A percentile compares a stretch with the other conserved stretches of the same genome.
Conservation (phyloP, 2,329 filamentous ascomycete genomes). For the Daldinia sp. region DNA sequence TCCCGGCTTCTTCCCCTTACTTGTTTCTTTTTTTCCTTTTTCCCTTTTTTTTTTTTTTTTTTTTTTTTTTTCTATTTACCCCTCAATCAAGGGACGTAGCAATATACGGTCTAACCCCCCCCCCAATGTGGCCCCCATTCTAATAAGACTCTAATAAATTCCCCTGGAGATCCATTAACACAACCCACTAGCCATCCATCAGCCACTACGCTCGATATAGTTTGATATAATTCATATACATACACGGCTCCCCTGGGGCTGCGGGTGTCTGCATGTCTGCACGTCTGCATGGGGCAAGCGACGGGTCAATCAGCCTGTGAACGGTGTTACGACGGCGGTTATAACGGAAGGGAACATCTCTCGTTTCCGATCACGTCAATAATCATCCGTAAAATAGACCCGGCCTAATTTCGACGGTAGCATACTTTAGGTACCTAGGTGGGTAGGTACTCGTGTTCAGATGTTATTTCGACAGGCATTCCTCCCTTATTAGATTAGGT, state of each 20-base stretch:
- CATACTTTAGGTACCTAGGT: too few relatives aligned
- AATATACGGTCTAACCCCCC: background rate
- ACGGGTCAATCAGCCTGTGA: constrained; percentile 34
- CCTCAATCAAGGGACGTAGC: constrained; percentile 8
- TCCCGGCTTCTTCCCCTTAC: too few relatives aligned
- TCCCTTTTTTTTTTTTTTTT: background rate
- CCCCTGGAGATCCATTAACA: constrained; percentile 35
- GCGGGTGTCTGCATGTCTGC: constrained; percentile 24
- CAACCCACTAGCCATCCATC: constrained; percentile 6
- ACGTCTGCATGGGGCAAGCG: constrained; percentile 22
- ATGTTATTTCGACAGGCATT: background rate
- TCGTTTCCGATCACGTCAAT: constrained; percentile 23
- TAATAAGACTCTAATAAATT: constrained; percentile 10
- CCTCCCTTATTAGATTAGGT: background rate
- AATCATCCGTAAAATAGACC: background rate
- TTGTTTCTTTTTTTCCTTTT: too few relatives aligned
- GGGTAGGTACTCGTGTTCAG: background rate
- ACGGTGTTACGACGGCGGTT: constrained; percentile 35
- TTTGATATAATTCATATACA: constrained; percentile 16
- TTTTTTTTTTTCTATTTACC: constrained; percentile 7
- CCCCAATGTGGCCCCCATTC: constrained; percentile 1
- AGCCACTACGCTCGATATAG: background rate
- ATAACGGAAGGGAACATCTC: constrained; percentile 36
- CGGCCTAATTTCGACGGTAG: constrained; percentile 15
- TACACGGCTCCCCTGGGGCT: constrained; percentile 8